Conservation (phyloP, 768 basidiomycete genomes). For the Xerocomellus dryophilus region DNA sequence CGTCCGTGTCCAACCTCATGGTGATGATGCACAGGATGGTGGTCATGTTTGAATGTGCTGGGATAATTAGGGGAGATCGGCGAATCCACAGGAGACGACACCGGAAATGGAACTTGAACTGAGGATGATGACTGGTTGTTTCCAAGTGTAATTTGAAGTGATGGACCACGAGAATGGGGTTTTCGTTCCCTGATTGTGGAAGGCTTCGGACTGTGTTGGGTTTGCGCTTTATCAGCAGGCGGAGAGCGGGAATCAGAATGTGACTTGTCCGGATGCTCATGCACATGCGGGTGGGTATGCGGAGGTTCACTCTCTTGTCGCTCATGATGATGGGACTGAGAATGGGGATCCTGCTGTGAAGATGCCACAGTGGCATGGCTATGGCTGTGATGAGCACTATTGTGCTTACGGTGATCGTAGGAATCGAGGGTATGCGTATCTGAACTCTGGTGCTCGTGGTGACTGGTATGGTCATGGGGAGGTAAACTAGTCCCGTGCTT, state of each 20-base stretch:
- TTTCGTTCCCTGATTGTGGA: conserved; percentile 30
- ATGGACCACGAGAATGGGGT: conserved; percentile 40
- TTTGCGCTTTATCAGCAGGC: conserved; percentile 5
- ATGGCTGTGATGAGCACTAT: conserved; percentile 16
- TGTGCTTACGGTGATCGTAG: conserved; percentile 7
- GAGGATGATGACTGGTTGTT: conserved; percentile 20
- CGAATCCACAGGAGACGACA: conserved; percentile 35
- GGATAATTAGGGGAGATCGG: conserved; percentile 66
- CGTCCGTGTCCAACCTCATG: conserved; percentile 33
- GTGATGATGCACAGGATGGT: conserved; percentile 35
- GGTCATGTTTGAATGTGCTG: conserved; percentile 47
- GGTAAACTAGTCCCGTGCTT: conserved; percentile 10
- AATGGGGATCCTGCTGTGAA: conserved; percentile 23
- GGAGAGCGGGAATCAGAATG: conserved; percentile 17
- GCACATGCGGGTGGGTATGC: conserved; percentile 25
- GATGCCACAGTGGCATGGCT: conserved; percentile 11
- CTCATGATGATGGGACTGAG: conserved; percentile 27
- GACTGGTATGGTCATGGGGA: conserved; percentile 18
- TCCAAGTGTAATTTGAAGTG: conserved; percentile 37
- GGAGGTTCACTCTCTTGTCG: conserved; percentile 24
- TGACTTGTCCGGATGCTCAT: conserved; percentile 28
- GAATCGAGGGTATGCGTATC: conserved; percentile 14
- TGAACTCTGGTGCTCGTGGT: conserved; percentile 19
- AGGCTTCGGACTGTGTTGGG: conserved; percentile 4
- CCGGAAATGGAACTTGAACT: conserved; percentile 26